A percentile compares a stretch with the other conserved stretches of the same genome.
These are phyloP conservation scores for Quercus rubra DNA, from an alignment of 306 rosid species.

Conservation along the genomic window DNA sequence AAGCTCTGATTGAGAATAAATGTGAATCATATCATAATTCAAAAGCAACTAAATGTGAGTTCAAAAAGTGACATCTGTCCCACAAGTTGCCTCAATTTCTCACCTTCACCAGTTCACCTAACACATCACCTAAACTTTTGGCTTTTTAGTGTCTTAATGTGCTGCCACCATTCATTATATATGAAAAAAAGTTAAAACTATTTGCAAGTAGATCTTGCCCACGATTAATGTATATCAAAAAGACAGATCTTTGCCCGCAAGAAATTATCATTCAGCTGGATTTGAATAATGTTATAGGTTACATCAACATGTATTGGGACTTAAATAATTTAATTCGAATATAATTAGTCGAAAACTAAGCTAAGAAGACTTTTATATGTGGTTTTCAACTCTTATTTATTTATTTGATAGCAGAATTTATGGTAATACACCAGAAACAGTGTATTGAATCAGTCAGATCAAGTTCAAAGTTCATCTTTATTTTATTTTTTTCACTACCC, in stretches of 20 bases:
- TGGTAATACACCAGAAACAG: no score
- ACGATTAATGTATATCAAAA: background rate
- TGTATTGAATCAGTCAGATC: no score
- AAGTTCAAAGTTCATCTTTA: no score
- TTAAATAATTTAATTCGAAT: background rate
- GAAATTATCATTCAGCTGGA: constrained; percentile 23
- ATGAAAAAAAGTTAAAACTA: constrained; percentile 31
- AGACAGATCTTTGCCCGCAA: constrained; percentile 32
- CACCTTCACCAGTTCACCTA: constrained; percentile 31
- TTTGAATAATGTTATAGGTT: background rate
- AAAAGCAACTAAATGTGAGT: constrained; percentile 21
- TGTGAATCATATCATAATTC: background rate
- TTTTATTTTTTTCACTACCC: no score
- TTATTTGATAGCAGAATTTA: no score
- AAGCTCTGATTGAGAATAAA: background rate
- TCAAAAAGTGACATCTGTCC: constrained; percentile 38
- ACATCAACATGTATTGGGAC: background rate
- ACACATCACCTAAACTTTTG: constrained; percentile 52
- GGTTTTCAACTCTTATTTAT: background rate
- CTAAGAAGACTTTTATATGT: background rate
- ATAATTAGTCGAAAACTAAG: background rate
- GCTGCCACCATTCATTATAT: constrained; percentile 27
- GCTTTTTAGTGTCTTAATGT: constrained; percentile 30
- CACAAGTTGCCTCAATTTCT: constrained; percentile 27
- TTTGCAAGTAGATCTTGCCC: background rate